phyloP scores from a whole-genome alignment of 225 moss, liverwort and hornwort species.

The Marchantia polymorpha region DNA sequence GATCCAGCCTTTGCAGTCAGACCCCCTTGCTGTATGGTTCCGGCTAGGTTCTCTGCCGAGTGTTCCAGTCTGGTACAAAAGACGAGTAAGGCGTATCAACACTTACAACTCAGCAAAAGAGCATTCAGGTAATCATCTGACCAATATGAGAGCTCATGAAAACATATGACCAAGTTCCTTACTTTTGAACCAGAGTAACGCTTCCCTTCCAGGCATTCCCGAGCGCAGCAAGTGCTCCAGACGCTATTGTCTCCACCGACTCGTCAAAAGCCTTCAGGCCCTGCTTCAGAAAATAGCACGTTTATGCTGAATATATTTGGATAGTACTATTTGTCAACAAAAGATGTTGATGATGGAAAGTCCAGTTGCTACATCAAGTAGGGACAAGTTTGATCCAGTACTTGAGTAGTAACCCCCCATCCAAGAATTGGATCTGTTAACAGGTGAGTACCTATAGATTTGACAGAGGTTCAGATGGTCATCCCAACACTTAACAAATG shows the following conservation, averaged over 20 bases:
- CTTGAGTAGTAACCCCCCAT: too few relatives aligned
- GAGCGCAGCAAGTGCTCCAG: conserved; percentile 87
- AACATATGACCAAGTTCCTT: conserved; percentile 13
- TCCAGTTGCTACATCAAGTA: background rate
- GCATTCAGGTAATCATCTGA: background rate
- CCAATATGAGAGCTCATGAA: background rate
- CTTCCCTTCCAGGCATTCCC: conserved; percentile 99
- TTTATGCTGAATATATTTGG: background rate
- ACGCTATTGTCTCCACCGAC: conserved; percentile 85
- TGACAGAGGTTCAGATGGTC: too few relatives aligned
- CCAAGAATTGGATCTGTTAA: background rate
- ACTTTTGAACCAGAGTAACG: conserved; percentile 87
- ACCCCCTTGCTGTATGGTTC: conserved; percentile 39
- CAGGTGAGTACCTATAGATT: too few relatives aligned
- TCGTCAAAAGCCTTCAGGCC: conserved; percentile 88
- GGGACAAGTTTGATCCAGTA: too few relatives aligned
- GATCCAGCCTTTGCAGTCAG: conserved; percentile 61
- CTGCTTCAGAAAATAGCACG: conserved; percentile 41
- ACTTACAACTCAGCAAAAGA: background rate
- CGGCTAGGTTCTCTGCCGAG: conserved; percentile 53
- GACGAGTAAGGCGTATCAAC: background rate
- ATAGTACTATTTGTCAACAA: background rate
- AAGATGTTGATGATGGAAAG: background rate
- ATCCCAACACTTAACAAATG: too few relatives aligned
- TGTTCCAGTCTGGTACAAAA: conserved; percentile 35